Percentiles rank a stretch among this genome's conserved stretches.
phyloP scores from a whole-genome alignment of 2,329 filamentous ascomycete species.

The Neospermospora avenae region DNA sequence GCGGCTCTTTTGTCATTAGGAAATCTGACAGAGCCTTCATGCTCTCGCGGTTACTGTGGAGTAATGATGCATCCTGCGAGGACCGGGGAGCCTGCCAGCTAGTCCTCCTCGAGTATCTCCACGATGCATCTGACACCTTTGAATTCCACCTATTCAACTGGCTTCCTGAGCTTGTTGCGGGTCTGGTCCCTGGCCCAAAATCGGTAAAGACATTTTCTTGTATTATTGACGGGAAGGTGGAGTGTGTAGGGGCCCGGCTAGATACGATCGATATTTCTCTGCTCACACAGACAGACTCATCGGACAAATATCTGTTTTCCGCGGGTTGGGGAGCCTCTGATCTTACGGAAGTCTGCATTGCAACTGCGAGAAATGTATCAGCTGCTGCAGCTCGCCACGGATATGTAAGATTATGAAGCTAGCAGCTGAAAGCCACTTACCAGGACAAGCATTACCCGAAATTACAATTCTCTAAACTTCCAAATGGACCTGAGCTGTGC shows the following conservation, averaged over 20 bases:
- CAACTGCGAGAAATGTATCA: constrained; percentile 10
- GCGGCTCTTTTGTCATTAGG: constrained; percentile 47
- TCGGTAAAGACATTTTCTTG: constrained; percentile 2
- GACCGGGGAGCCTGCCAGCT: neutral
- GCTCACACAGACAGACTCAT: constrained; percentile 19
- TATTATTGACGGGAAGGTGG: constrained; percentile 7
- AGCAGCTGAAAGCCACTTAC: constrained; percentile 7
- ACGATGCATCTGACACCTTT: constrained; percentile 9
- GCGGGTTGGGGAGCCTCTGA: constrained; percentile 12
- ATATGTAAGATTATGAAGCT: neutral
- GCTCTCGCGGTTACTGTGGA: constrained; percentile 24
- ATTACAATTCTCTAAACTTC: neutral
- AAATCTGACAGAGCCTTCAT: constrained; percentile 45
- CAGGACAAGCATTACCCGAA: neutral
- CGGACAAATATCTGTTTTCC: constrained; percentile 2
- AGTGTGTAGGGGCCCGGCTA: constrained; percentile 1
- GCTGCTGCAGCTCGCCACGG: constrained; percentile 13
- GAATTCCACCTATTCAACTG: constrained; percentile 16
- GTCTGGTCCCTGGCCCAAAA: neutral
- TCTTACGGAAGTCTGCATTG: constrained; percentile 22
- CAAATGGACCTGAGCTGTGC: neutral
- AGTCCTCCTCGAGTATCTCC: constrained; percentile 1
- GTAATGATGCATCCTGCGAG: constrained; percentile 1
- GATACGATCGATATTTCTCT: constrained; percentile 18
- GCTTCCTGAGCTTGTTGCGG: neutral